A percentile compares a stretch with the other conserved stretches of the same genome.
These are phyloP conservation scores for Alternaria arborescens DNA, from an alignment of 2,329 filamentous ascomycete genomes.

Conservation along the genomic window DNA sequence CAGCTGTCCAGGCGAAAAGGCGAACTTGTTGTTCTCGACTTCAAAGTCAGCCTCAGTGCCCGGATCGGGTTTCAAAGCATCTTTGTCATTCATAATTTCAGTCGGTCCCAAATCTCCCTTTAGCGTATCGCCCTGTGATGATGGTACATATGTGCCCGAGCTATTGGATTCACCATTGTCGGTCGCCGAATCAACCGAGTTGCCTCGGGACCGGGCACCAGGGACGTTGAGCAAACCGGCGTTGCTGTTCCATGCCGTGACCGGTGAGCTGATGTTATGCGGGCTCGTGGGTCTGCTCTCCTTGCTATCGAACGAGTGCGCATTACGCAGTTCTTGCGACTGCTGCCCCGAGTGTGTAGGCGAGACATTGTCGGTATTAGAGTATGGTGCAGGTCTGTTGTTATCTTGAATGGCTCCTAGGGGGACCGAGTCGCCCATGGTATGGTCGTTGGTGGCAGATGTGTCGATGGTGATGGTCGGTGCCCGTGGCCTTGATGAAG, in stretches of 20 bases:
- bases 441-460: slow-evolving; percentile 52
- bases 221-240: slow-evolving; percentile 71
- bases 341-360: slow-evolving; percentile 36
- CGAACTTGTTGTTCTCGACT: slow-evolving; percentile 79
- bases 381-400: slow-evolving; percentile 35
- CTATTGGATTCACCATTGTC: slow-evolving; percentile 63
- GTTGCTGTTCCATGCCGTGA: slow-evolving; percentile 62
- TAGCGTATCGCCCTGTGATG: slow-evolving; percentile 54
- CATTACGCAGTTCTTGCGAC: slow-evolving; percentile 60
- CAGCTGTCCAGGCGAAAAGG: slow-evolving; percentile 82
- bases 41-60: slow-evolving; percentile 74
- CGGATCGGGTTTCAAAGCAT: slow-evolving; percentile 78
- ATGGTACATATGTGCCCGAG: slow-evolving; percentile 66
- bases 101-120: slow-evolving; percentile 55
- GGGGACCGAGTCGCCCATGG: slow-evolving; percentile 46
- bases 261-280: slow-evolving; percentile 72
- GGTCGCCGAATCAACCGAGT: slow-evolving; percentile 70
- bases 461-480: slow-evolving; percentile 64
- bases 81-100: slow-evolving; percentile 69
- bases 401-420: slow-evolving; percentile 45
- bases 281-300: slow-evolving; percentile 72
- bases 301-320: slow-evolving; percentile 70
- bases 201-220: slow-evolving; percentile 68
- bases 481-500: slow-evolving; percentile 52
- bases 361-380: slow-evolving; percentile 35